A percentile compares a stretch with the other conserved stretches of the same genome.
phyloP scores from a whole-genome alignment of 768 basidiomycete species.

The Tylopilus felleus region DNA sequence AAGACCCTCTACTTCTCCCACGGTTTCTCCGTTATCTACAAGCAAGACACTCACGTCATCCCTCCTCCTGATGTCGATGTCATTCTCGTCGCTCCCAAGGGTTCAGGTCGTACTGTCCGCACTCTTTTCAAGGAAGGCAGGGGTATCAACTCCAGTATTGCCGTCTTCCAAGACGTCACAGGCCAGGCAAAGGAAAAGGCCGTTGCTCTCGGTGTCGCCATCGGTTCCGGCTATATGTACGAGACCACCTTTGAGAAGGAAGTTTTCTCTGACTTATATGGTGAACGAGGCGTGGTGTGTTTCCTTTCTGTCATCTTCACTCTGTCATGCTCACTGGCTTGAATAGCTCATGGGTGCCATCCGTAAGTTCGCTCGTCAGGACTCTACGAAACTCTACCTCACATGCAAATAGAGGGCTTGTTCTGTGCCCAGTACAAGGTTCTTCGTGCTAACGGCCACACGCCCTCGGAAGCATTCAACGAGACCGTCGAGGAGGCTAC shows the following conservation, averaged over 20 bases:
- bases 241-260: constrained; percentile 99
- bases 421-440: constrained; percentile 99
- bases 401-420: constrained; percentile 69
- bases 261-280: constrained; percentile 98
- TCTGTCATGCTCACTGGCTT: constrained; percentile 6
- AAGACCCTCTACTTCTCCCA: constrained; percentile 99
- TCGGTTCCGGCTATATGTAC: constrained; percentile 97
- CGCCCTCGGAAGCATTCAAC: constrained; percentile 98
- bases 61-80: constrained; percentile 95
- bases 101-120: constrained; percentile 97
- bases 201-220: constrained; percentile 86
- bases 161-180: constrained; percentile 96
- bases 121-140: constrained; percentile 99
- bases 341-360: constrained; percentile 92
- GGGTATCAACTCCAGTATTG: constrained; percentile 93
- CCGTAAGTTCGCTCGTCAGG: constrained; percentile 48
- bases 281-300: constrained; percentile 98
- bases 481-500: constrained; percentile 99
- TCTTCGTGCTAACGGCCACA: constrained; percentile 93
- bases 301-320: background rate
- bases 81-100: constrained; percentile 98
- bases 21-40: constrained; percentile 98
- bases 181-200: constrained; percentile 98
- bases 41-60: constrained; percentile 92
- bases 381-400: background rate